These are phyloP conservation scores for Neurospora sp. DNA, from an alignment of 495 filamentous ascomycete species.

Conservation along the genomic window DNA sequence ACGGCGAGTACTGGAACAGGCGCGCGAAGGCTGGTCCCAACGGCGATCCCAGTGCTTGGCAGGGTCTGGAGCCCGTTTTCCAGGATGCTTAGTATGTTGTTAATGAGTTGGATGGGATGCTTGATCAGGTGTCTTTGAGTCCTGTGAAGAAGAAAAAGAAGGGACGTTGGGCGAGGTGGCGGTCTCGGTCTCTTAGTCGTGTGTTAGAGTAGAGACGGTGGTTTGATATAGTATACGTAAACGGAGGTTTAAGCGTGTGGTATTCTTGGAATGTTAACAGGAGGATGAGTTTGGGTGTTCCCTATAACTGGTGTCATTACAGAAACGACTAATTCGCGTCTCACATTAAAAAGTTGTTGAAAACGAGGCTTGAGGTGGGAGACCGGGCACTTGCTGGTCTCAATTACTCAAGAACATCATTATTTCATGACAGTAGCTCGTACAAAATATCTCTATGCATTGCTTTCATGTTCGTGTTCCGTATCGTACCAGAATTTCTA, in stretches of 20 bases:
- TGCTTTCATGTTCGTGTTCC: not conserved
- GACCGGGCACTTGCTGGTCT: not conserved
- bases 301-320: not conserved
- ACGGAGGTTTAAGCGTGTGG: not conserved
- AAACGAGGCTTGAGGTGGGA: not conserved
- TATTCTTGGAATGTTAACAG: not conserved
- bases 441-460: not conserved
- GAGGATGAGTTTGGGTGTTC: not conserved
- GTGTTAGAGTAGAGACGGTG: not conserved
- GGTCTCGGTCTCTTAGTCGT: not conserved
- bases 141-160: not conserved
- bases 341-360: not conserved
- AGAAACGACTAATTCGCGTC: not conserved
- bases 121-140: not conserved
- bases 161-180: not conserved
- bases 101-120: not conserved
- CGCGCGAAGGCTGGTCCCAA: constrained; percentile 43
- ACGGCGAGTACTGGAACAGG: constrained; percentile 75
- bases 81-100: not conserved
- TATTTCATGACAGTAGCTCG: not conserved
- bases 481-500: not conserved
- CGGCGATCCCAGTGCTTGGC: constrained; percentile 36
- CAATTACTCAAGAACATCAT: not conserved
- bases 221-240: not conserved
- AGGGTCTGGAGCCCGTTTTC: constrained; percentile 40